Percentiles rank a stretch among this genome's conserved stretches.
Conservation (phyloP, 2,329 filamentous ascomycete genomes). For the Beauveria rudraprayagi region DNA sequence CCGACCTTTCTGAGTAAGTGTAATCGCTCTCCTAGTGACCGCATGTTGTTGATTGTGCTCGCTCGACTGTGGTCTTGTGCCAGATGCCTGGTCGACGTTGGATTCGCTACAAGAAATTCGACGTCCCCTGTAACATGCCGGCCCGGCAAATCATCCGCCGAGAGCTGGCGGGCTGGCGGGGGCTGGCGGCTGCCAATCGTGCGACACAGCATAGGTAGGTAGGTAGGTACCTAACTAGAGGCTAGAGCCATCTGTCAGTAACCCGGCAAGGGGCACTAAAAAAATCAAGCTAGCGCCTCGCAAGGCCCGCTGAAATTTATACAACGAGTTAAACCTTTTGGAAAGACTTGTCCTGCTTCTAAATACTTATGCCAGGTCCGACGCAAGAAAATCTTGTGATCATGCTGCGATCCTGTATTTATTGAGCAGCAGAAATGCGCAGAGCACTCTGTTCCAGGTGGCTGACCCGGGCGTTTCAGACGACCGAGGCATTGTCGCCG, state of each 20-base stretch:
- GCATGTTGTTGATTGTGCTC: conserved; percentile 21
- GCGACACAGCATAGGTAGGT: not conserved
- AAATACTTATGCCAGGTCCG: not conserved
- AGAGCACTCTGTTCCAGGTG: conserved; percentile 34
- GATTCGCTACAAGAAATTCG: not conserved
- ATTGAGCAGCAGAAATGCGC: conserved; percentile 30
- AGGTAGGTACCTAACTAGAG: too few species aligned
- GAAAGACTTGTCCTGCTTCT: not conserved
- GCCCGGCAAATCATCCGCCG: conserved; percentile 20
- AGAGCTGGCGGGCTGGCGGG: not conserved
- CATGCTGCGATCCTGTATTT: not conserved
- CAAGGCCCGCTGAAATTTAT: conserved; percentile 9
- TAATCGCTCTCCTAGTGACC: conserved; percentile 58
- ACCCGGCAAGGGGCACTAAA: conserved; percentile 1
- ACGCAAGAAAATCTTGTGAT: not conserved
- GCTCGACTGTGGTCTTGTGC: not conserved
- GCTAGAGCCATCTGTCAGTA: too few species aligned
- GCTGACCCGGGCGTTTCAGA: conserved; percentile 35
- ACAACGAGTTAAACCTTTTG: not conserved
- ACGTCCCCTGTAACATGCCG: conserved; percentile 18
- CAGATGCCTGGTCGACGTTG: not conserved
- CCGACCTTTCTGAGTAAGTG: conserved; percentile 61
- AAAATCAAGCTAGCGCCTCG: not conserved
- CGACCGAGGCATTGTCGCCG: conserved; percentile 28
- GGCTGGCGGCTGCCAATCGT: not conserved